phyloP scores from a whole-genome alignment of 495 filamentous ascomycete genomes.

The Penicillium paradoxum region DNA sequence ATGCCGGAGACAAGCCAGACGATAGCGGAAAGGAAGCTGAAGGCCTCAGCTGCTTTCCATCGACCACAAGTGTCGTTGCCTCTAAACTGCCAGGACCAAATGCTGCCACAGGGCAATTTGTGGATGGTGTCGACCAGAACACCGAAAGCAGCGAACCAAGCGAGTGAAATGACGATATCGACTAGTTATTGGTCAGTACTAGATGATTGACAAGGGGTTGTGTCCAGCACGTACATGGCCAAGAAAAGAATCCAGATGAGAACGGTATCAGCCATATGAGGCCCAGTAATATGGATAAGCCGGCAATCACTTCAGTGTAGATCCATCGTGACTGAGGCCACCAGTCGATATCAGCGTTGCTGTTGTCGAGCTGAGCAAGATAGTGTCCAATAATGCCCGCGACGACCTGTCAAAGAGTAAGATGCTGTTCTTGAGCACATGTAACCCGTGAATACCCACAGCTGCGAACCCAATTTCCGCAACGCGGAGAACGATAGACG shows the following conservation, averaged over 20 bases:
- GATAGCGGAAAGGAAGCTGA: slow-evolving; percentile 62
- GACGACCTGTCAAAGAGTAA: slow-evolving; percentile 37
- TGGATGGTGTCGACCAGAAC: slow-evolving; percentile 53
- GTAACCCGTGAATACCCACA: slow-evolving; percentile 18
- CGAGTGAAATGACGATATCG: slow-evolving; percentile 54
- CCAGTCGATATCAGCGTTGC: slow-evolving; percentile 14
- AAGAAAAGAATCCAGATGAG: slow-evolving; percentile 40
- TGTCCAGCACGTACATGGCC: slow-evolving; percentile 32
- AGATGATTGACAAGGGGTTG: background rate
- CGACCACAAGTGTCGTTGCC: slow-evolving; percentile 44
- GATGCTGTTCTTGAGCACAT: background rate
- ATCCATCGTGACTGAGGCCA: slow-evolving; percentile 50
- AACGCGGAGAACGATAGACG: slow-evolving; percentile 47
- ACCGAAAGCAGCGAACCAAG: slow-evolving; percentile 63
- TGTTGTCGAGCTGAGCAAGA: slow-evolving; percentile 31
- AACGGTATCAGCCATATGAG: slow-evolving; percentile 55
- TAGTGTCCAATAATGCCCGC: slow-evolving; percentile 54
- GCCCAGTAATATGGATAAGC: slow-evolving; percentile 46
- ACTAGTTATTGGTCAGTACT: slow-evolving; percentile 23
- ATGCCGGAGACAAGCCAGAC: slow-evolving; percentile 60
- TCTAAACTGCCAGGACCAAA: slow-evolving; percentile 46
- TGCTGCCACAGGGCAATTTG: slow-evolving; percentile 49
- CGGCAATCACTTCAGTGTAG: slow-evolving; percentile 57
- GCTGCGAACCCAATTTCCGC: slow-evolving; percentile 40
- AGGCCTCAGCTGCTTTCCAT: slow-evolving; percentile 64